Base-by-base conservation (phyloP, 306 rosid genomes). In the Amphicarpaea edgeworthii region DNA sequence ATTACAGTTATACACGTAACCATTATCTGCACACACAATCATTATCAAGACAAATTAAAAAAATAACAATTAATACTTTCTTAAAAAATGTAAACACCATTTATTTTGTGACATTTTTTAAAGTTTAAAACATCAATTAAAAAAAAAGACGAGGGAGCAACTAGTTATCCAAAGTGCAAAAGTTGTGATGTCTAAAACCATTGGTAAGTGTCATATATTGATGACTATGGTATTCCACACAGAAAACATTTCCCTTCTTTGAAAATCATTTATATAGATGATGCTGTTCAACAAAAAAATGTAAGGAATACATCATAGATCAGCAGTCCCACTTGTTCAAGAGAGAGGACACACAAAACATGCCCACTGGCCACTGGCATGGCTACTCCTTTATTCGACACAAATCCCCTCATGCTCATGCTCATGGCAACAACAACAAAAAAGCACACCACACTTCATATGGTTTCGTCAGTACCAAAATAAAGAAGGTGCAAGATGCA, bases 301-400 rank as follows among this genome's bases (percentile, higher is more conserved):
- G 68, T 57, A 72, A 60, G 75, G 63, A 65, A 66, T 72, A 77
- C 73, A 84, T 77, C 0, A 47, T 74, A 60, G 72, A 81, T n/a
- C n/a, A n/a, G 83, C 34, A 68, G 77, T 77, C 63, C 8, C 83
- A 77, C 38, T 14, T 26, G 46, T 73, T 49, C 11, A 46, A 57
- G 75, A 72, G 79, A 75, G 79, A 72, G 71, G 64, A 81, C n/a
- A 38, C 76, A 68, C 61, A 59, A 14, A 63, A 57, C 81, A 76
- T 54, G 84, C 68, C 75, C 78, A n/a, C 38, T 3, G 41, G 42
- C n/a, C n/a, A n/a, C n/a, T n/a, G n/a, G 24, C 80, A 37, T 47
- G 42, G 24, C 80, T 67, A 59, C 82, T 61, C 75, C 69, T 83
- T 54, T 85, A 77, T 85, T 85, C 58, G 55, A 85, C 83, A 68